Conservation (phyloP, 75 land plant species). For the Gnetum montanum region DNA sequence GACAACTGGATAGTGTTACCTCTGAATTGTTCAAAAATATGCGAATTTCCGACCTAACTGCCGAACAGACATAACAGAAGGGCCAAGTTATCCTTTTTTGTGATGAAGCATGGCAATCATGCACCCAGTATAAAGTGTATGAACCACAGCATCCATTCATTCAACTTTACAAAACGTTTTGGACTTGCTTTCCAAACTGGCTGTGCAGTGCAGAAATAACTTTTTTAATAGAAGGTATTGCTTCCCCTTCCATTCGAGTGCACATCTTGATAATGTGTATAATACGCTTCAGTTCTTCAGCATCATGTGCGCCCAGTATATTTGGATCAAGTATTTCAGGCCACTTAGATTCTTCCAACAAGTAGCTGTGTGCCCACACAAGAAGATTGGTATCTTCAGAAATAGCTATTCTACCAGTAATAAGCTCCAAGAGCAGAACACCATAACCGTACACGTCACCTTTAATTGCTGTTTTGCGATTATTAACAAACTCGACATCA, state of each 20-base stretch:
- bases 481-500: slow-evolving; percentile 24
- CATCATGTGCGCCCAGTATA: slow-evolving; percentile 5
- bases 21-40: no score
- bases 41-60: no score
- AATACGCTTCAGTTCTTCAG: slow-evolving; percentile 14
- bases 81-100: no score
- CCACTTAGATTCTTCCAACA: slow-evolving; percentile 9
- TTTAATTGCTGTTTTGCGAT: slow-evolving; percentile 17
- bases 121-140: no score
- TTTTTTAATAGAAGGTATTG: slow-evolving; percentile 17
- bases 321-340: slow-evolving; percentile 18
- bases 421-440: slow-evolving; percentile 25
- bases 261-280: slow-evolving; percentile 20
- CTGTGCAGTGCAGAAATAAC: no score
- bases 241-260: slow-evolving; percentile 18
- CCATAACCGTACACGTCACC: slow-evolving; percentile 32
- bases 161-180: no score
- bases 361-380: slow-evolving; percentile 26
- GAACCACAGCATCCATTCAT: no score
- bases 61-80: no score
- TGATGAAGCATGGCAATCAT: no score
- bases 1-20: no score
- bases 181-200: no score
- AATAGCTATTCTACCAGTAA: slow-evolving; percentile 22
- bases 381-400: slow-evolving; percentile 18